Evolutionary conservation across 306 rosid genomes (phyloP), one percentile per base, ranked within the genome.

Genomic region (Ceratonia siliqua): DNA sequence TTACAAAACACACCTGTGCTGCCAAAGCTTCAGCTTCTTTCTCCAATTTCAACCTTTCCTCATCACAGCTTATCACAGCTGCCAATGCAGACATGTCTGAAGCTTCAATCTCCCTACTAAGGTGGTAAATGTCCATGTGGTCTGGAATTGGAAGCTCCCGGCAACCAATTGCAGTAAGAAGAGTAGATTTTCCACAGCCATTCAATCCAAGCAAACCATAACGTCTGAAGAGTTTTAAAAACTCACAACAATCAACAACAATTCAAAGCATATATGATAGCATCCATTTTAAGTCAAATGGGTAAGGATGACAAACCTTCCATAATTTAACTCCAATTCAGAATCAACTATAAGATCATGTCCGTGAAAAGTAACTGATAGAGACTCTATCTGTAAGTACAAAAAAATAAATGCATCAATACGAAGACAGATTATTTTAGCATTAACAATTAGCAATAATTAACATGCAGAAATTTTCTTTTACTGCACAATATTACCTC

Each of bases 121-220:
- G 97, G 79, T 92, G 98, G 79, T 83, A 84, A 45, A 95, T 95
- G 89, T 95, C 98, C 99, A 95, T 92, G 78, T 92, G 98, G 0
- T 92, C 98, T 3, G 99, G 99, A 79, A 92, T 92, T 33, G 98
- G 96, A 79, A 95, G 98, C 90, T 95, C 99, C 20, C 96, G 86
- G 15, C 59, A 38, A 56, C 99, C 97, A 22, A 95, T 89, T 52
- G 99, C 92, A 2, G 96, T 74, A 9, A 95, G 92, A 11, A 95
- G 89, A 33, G 98, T 94, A 61, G 98, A 94, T 75, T 94, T 94
- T 46, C 98, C 98, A 74, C 98, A 94, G 12, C 97, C 98, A 82
- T 94, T 94, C 58, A 94, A 86, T 61, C 98, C 97, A 82, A 91
- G 98, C 78, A 94, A 79, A 48, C 98, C 98, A 79, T 94, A 94